Evolutionary conservation across 2,329 filamentous ascomycete genomes (phyloP), one percentile per base, ranked within the genome.

Genomic region (Botrytis galanthina): DNA sequence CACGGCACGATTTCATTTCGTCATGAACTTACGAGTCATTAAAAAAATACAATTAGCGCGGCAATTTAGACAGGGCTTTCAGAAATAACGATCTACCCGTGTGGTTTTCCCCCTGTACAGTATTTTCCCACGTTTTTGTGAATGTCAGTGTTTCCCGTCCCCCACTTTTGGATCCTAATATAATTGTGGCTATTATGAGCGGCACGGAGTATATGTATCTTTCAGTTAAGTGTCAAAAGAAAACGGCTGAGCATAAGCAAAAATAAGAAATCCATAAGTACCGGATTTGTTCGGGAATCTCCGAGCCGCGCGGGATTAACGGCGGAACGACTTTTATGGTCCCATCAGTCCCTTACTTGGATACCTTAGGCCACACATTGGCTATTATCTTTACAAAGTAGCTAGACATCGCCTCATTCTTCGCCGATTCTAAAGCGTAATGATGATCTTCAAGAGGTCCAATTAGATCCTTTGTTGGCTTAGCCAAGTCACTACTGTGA

Each of bases 1-100:
- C 32, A 68, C 64, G 46, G 32, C 46, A 57, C 35, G 35, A 35
- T 48, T 51, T 51, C 3, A n/a, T 67, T 35, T 51, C 20, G 26
- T 39, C 46, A 67, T 18, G 44, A 51, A 29, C 14, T 20, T 39
- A 54, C 64, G 46, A 54, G 64, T 54, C 32, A 39, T 67, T 7
- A 29, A 20, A 67, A n/a, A 32, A 39, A 39, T 26, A 29, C 14
- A 37, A 48, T 66, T 26, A 66, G 32, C 44, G 18, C 46, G 12
- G 63, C 22, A 48, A 37, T 48, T 66, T 66, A 26, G 32, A 54
- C 64, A 54, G 46, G 64, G 64, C 44, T 39, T 67, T 16, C 46
- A 54, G 26, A 39, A 39, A 51, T 51, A 37, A 29, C 22, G 32
- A 67, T 67, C 64, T 37, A 32, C 61, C 14, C 18, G 26, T 42